Evolutionary conservation across 2,329 filamentous ascomycete genomes (phyloP).

Genomic region (Aspergillus aculeatus): DNA sequence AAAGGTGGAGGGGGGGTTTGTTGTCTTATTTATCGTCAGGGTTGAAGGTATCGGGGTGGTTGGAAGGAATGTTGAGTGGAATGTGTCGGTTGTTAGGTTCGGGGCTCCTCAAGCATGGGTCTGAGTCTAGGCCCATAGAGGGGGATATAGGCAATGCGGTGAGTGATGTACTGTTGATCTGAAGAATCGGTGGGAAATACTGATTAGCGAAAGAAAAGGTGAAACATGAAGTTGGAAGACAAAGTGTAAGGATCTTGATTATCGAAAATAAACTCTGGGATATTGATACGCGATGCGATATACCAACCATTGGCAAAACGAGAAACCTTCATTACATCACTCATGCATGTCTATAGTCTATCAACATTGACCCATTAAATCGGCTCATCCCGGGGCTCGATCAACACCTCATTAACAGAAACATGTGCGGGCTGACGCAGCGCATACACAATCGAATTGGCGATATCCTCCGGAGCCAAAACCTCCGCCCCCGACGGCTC

Average conservation of each 20-base stretch:
- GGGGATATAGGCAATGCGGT: too few relatives aligned
- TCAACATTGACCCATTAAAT: conserved; percentile 47
- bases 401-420: conserved; percentile 75
- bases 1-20: neutral
- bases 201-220: too few relatives aligned
- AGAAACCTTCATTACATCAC: neutral
- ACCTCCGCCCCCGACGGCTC: conserved; percentile 73
- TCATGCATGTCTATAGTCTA: neutral
- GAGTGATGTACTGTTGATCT: too few relatives aligned
- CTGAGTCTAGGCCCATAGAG: too few relatives aligned
- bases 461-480: conserved; percentile 70
- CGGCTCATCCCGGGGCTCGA: conserved; percentile 74
- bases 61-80: neutral
- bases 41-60: neutral
- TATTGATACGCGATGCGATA: too few relatives aligned
- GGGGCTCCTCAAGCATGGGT: too few relatives aligned
- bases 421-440: conserved; percentile 72
- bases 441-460: conserved; percentile 70
- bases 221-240: too few relatives aligned
- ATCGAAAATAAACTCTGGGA: too few relatives aligned
- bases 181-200: too few relatives aligned
- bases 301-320: neutral
- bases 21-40: neutral
- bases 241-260: too few relatives aligned
- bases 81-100: too few relatives aligned